Evolutionary conservation across 1,139 yeast species (phyloP), one percentile per base, ranked within the genome.

Genomic region (Blastobotrys aristatus): DNA sequence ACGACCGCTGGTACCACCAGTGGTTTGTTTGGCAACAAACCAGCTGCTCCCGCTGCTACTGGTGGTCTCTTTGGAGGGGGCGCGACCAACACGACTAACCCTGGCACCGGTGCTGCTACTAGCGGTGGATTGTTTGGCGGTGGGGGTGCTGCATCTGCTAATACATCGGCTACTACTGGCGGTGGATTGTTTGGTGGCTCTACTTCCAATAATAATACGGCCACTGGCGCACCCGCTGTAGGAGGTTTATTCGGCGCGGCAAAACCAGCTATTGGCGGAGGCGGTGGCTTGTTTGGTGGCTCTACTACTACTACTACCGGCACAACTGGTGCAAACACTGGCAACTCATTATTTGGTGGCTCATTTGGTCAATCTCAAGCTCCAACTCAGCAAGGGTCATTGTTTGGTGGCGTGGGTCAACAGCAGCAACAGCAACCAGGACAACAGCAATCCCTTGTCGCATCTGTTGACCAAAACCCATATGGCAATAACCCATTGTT

Each of bases 401-500:
- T 48, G 31, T 45, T 50, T 48, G 53, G 53, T 18, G 38, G 3
- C 48, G 48, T 26, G 13, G 43, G 48, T 42, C 48, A 39, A 24
- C 51, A 40, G 33, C 44, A 44, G 18, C 47, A 40, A 36, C 51
- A 40, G 33, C 44, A 44, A 16, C 47, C 37, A 36, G 40, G 30
- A 18, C 70, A 51, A 58, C 49, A 42, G 39, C 49, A 46, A 30
- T 70, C 60, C 62, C 55, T 65, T 32, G 61, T 71, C 36, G 78
- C 76, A 33, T 70, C 80, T 30, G 71, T 73, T 48, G 73, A 76
- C 37, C 81, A 76, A 53, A 84, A 84, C 61, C 92, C 94, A 37
- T 84, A 82, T 62, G 90, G 92, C 2, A 73, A 73, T 53, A 82
- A 81, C 61, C 87, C 87, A 4, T 69, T 82, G 45, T 83, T 79